A percentile compares a stretch with the other conserved stretches of the same genome.
Evolutionary conservation across 2,329 filamentous ascomycete species (phyloP).

Genomic region (Microdochium trichocladiopsis): DNA sequence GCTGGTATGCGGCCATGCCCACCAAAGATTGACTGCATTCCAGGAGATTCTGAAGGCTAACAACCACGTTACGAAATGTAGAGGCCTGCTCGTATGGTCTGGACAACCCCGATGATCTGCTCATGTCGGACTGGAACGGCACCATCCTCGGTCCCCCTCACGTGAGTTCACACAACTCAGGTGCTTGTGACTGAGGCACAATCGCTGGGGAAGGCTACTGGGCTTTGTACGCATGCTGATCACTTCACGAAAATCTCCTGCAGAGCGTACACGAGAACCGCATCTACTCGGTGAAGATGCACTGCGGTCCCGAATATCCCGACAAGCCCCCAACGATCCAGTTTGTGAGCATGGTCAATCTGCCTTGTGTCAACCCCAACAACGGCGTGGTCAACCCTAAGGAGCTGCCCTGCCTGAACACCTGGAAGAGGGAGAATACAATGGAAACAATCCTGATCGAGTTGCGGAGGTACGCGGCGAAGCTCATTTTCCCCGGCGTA

Average conservation of each 20-base stretch:
- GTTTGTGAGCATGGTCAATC: constrained; percentile 90
- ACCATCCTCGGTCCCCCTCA: constrained; percentile 96
- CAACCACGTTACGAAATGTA: constrained; percentile 23
- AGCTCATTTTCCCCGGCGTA: neutral
- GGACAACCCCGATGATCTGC: constrained; percentile 85
- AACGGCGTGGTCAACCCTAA: constrained; percentile 79
- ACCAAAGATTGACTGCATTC: no score
- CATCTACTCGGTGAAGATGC: constrained; percentile 96
- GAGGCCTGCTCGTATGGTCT: constrained; percentile 97
- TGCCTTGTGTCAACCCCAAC: constrained; percentile 82
- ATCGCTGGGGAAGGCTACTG: no score
- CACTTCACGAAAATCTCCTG: constrained; percentile 4
- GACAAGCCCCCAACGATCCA: constrained; percentile 83
- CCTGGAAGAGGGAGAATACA: constrained; percentile 89
- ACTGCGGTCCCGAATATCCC: constrained; percentile 86
- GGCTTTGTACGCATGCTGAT: neutral
- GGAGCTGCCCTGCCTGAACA: constrained; percentile 75
- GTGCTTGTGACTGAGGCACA: neutral
- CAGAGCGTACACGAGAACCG: constrained; percentile 98
- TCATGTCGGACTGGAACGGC: constrained; percentile 98
- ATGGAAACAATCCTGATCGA: constrained; percentile 93
- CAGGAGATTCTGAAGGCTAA: no score
- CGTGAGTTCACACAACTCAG: constrained; percentile 64
- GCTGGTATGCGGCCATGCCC: constrained; percentile 67
- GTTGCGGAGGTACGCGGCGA: constrained; percentile 51